Percentiles rank a stretch among this genome's conserved stretches.
phyloP scores from a whole-genome alignment of 2,329 filamentous ascomycete genomes.

The Thelonectria olida region DNA sequence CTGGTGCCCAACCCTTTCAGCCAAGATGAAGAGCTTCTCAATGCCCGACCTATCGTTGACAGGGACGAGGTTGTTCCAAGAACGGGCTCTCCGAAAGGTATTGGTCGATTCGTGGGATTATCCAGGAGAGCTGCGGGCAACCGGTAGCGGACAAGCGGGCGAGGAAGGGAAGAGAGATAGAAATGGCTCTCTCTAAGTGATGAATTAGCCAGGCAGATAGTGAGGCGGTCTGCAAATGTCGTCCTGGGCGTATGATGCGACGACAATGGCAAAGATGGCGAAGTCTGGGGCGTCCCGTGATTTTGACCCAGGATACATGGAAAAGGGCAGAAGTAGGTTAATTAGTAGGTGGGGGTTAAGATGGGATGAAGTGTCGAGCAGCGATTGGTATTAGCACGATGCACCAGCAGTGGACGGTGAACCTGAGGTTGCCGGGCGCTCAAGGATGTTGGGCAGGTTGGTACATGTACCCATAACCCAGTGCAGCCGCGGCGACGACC shows the following conservation, averaged over 20 bases:
- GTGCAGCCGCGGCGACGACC: slow-evolving; percentile 26
- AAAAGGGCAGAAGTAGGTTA: slow-evolving; percentile 32
- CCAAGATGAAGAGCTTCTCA: neutral
- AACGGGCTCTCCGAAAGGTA: too few species aligned
- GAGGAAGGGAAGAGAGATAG: slow-evolving; percentile 6
- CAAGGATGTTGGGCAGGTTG: slow-evolving; percentile 31
- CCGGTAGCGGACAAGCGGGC: slow-evolving; percentile 11
- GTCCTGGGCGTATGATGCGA: slow-evolving; percentile 22
- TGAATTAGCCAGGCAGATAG: slow-evolving; percentile 10
- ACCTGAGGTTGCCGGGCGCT: slow-evolving; percentile 32
- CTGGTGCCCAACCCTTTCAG: slow-evolving; percentile 12
- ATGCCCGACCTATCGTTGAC: too few species aligned
- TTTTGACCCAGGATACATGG: slow-evolving; percentile 32
- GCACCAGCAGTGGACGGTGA: slow-evolving; percentile 31
- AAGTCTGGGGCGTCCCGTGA: slow-evolving; percentile 29
- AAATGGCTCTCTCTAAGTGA: neutral
- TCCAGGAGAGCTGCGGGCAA: neutral
- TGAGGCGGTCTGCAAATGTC: slow-evolving; percentile 31
- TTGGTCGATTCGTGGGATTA: neutral
- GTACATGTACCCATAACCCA: neutral
- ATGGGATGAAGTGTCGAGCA: slow-evolving; percentile 35
- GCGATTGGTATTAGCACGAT: slow-evolving; percentile 35
- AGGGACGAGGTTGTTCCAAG: too few species aligned
- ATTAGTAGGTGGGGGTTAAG: slow-evolving; percentile 40
- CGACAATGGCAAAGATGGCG: slow-evolving; percentile 28